These are phyloP conservation scores for Colletotrichum musae DNA, from an alignment of 2,329 filamentous ascomycete species.

Conservation along the genomic window DNA sequence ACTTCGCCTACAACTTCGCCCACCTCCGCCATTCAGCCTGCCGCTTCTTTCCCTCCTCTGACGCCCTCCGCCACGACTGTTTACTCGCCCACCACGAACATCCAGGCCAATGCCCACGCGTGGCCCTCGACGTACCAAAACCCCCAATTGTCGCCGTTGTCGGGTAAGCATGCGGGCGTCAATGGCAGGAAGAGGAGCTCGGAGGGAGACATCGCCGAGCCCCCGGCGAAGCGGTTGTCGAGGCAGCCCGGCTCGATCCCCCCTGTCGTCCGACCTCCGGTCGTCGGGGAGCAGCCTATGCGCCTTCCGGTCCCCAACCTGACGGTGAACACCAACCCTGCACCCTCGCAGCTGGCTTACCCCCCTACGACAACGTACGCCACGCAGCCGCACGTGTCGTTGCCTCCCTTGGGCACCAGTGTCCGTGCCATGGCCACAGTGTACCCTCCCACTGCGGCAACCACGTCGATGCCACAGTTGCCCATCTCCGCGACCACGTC, in stretches of 20 bases:
- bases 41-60: conserved; percentile 50
- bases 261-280: conserved; percentile 26
- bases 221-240: conserved; percentile 67
- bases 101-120: conserved; percentile 50
- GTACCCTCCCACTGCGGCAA: conserved; percentile 65
- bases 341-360: conserved; percentile 48
- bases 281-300: conserved; percentile 48
- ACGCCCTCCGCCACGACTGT: conserved; percentile 52
- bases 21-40: conserved; percentile 52
- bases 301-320: conserved; percentile 81
- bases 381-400: conserved; percentile 65
- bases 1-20: conserved; percentile 67
- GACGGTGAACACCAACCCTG: conserved; percentile 70
- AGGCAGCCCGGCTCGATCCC: conserved; percentile 47
- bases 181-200: conserved; percentile 66
- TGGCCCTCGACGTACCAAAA: conserved; percentile 58
- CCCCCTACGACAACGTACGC: conserved; percentile 57
- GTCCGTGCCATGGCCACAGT: conserved; percentile 83
- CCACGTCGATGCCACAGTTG: conserved; percentile 43
- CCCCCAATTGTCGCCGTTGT: conserved; percentile 63
- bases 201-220: conserved; percentile 66
- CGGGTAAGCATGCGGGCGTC: conserved; percentile 56
- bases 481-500: conserved; percentile 37
- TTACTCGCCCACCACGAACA: conserved; percentile 58
- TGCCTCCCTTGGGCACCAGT: conserved; percentile 74